Base-by-base conservation (phyloP, 148 eudicot genomes). In the Rhododendron griersonianum region DNA sequence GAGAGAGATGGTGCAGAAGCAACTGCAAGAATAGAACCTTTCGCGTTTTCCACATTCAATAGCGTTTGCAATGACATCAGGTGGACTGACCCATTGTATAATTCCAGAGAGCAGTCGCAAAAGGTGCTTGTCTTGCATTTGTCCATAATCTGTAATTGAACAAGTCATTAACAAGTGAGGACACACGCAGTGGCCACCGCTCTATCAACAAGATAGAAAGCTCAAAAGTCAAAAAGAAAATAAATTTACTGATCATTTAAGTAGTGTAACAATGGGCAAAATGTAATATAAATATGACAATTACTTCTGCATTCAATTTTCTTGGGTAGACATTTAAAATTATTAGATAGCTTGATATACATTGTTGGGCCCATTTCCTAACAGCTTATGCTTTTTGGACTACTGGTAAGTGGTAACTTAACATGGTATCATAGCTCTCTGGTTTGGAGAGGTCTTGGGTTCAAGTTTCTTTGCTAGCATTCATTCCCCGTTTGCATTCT, bases 1-100 rank as follows among this genome's bases (percentile, higher is more conserved):
- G 25, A 39, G 35, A n/a, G 84, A 74, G 16, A 13, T n/a, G n/a
- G n/a, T n/a, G n/a, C n/a, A n/a, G n/a, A n/a, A n/a, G n/a, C n/a
- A n/a, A n/a, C n/a, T n/a, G n/a, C n/a, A n/a, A n/a, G n/a, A n/a
- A n/a, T n/a, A n/a, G n/a, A n/a, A n/a, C n/a, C n/a, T n/a, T n/a
- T n/a, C n/a, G n/a, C n/a, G n/a, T n/a, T n/a, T n/a, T n/a, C n/a
- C n/a, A n/a, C n/a, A n/a, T n/a, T n/a, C n/a, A n/a, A n/a, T n/a
- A n/a, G n/a, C n/a, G n/a, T n/a, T n/a, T n/a, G n/a, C n/a, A n/a
- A n/a, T n/a, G n/a, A n/a, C n/a, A n/a, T n/a, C n/a, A n/a, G 96
- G 95, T 74, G 99, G 99, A 86, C 92, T 92, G 85, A 97, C 87
- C 99, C 99, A 97, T 39, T 87, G 94, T 77, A 97, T 63, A 85